Base-by-base conservation (phyloP, 176 grass and related monocot genomes). In the Triticum turgidum region DNA sequence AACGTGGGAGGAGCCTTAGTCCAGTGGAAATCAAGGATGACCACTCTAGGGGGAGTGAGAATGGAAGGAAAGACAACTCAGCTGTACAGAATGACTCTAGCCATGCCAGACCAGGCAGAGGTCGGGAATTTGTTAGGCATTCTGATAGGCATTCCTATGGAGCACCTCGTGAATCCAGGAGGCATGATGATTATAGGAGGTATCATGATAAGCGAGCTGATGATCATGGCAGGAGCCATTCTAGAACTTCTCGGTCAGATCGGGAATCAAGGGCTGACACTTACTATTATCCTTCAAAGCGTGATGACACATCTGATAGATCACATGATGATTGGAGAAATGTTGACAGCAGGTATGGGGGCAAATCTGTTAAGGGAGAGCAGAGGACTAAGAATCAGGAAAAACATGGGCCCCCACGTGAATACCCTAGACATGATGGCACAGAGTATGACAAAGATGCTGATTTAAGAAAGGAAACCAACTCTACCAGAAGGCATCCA, bases 141-240 rank as follows among this genome's bases (percentile, higher is more conserved):
- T 82, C 84, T 76, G 91, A 94, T 75, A 89, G 82, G 63, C 65
- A 91, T 74, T 88, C 83, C 10, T 85, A 88, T 83, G 86, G 84
- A 87, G 67, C 82, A 82, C 79, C 83, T 44, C 87, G 65, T 81
- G 93, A 93, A 27, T 79, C 86, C 59, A 89, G 39, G 88, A 93
- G 80, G 80, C 95, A 89, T 85, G 91, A 90, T 82, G 93, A 96
- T 89, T 65, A 88, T 83, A 88, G 86, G 88, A 92, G 84, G 83
- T 91, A 89, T 80, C 89, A 80, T 87, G 61, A 73, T 85, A 93
- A 77, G 65, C 82, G 32, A 77, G 63, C 63, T 77, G 83, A 89
- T 61, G 76, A 88, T 54, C 18, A 54, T 92, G 86, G 80, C 42
- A 95, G 87, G 80, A 86, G 47, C 39, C 85, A 90, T 83, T 37